Percentiles rank a stretch among this genome's conserved stretches.
Conservation (phyloP, 1,284 basidiomycete genomes). For the Irpex sp. region DNA sequence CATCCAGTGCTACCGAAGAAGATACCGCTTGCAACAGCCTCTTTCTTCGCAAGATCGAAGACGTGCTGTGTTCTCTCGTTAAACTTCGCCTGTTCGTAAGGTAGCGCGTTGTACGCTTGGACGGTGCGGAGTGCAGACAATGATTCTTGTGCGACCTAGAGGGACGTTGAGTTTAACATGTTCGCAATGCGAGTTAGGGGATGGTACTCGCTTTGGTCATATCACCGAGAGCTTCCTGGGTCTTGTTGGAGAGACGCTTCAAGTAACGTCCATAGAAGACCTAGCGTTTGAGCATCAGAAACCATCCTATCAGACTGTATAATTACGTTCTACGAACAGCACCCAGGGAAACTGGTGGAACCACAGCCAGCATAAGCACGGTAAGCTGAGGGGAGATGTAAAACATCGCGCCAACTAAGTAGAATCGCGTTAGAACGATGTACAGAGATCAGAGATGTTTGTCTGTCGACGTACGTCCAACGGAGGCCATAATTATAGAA, state of each 20-base stretch:
- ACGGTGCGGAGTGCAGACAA: conserved; percentile 92
- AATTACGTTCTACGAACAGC: conserved; percentile 54
- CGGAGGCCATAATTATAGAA: conserved; percentile 84
- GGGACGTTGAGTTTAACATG: not conserved
- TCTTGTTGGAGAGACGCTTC: conserved; percentile 86
- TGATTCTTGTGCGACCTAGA: conserved; percentile 79
- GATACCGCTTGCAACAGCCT: conserved; percentile 87
- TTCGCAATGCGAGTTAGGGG: not conserved
- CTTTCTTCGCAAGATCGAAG: conserved; percentile 77
- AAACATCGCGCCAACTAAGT: conserved; percentile 91
- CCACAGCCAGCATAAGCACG: conserved; percentile 88
- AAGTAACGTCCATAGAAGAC: conserved; percentile 95
- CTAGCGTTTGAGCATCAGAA: conserved; percentile 21
- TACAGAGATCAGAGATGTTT: not conserved
- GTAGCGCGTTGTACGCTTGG: conserved; percentile 82
- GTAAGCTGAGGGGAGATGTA: conserved; percentile 91
- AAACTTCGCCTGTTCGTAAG: conserved; percentile 73
- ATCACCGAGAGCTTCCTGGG: conserved; percentile 92
- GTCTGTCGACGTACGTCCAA: conserved; percentile 62
- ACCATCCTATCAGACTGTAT: not conserved
- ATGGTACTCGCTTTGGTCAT: conserved; percentile 75
- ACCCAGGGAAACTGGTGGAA: conserved; percentile 93
- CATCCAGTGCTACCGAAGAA: conserved; percentile 94
- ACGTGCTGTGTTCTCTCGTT: conserved; percentile 66
- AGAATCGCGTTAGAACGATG: not conserved